Evolutionary conservation across 805 yeast species (phyloP).

Genomic region (Komagataella kurtzmanii): DNA sequence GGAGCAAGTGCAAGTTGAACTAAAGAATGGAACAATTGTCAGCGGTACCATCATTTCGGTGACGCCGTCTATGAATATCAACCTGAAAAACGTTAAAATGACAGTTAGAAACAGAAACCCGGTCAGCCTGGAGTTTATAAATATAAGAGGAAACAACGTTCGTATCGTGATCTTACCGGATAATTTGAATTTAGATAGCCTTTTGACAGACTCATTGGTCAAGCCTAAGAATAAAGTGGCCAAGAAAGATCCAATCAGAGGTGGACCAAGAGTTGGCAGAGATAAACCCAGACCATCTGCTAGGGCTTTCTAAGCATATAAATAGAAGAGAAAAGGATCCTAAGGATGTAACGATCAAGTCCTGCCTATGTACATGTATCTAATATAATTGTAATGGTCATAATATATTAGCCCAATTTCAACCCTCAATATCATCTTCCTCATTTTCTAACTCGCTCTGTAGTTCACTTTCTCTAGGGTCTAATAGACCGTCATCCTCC

Average conservation of each 20-base stretch:
- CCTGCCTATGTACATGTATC: neutral
- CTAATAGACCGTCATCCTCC: slow-evolving; percentile 27
- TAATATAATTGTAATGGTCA: neutral
- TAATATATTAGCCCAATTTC: neutral
- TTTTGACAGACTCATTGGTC: slow-evolving; percentile 38
- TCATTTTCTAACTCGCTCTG: slow-evolving; percentile 18
- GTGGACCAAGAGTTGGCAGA: slow-evolving; percentile 1
- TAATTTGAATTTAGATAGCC: slow-evolving; percentile 57
- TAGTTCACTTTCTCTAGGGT: slow-evolving; percentile 23
- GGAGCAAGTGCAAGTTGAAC: slow-evolving; percentile 81
- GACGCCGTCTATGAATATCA: slow-evolving; percentile 83
- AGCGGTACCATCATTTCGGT: slow-evolving; percentile 79
- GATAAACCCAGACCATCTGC: slow-evolving; percentile 2
- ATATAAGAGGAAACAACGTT: slow-evolving; percentile 80
- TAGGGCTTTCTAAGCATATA: neutral
- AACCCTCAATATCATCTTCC: slow-evolving; percentile 7
- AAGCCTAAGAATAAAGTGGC: slow-evolving; percentile 22
- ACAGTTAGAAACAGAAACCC: slow-evolving; percentile 62
- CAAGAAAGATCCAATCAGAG: slow-evolving; percentile 1
- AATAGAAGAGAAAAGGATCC: neutral
- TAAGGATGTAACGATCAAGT: neutral
- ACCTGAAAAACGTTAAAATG: slow-evolving; percentile 68
- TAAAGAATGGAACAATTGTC: slow-evolving; percentile 81
- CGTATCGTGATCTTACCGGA: slow-evolving; percentile 80
- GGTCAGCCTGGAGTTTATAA: slow-evolving; percentile 59